These are phyloP conservation scores for Nakazawaea peltata DNA, from an alignment of 805 yeast species.

Conservation along the genomic window DNA sequence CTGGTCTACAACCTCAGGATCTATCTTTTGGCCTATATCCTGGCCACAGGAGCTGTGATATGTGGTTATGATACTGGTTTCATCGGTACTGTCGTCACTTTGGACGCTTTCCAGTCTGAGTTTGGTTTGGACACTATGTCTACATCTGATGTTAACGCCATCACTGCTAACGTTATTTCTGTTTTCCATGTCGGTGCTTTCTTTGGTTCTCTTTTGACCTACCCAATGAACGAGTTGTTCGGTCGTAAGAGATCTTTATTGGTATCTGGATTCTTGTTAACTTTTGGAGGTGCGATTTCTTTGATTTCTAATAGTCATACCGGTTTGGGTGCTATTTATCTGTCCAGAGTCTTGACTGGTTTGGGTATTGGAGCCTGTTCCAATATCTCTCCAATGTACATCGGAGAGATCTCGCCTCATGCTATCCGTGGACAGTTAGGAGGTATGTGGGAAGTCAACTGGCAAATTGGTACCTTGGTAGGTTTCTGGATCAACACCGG, in stretches of 20 bases:
- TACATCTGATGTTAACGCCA: conserved; percentile 15
- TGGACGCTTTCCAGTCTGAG: conserved; percentile 34
- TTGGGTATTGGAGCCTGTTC: conserved; percentile 46
- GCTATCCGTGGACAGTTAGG: conserved; percentile 36
- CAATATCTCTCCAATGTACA: conserved; percentile 39
- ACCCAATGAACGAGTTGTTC: conserved; percentile 30
- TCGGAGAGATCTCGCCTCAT: conserved; percentile 36
- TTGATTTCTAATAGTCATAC: conserved; percentile 22
- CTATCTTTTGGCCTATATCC: conserved; percentile 31
- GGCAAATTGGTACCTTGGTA: conserved; percentile 40
- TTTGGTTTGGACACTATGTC: conserved; percentile 32
- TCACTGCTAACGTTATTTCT: conserved; percentile 35
- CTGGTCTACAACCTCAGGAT: conserved; percentile 37
- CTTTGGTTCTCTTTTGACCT: conserved; percentile 35
- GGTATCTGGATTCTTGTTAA: conserved; percentile 31
- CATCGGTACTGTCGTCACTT: conserved; percentile 44
- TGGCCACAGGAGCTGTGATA: conserved; percentile 40
- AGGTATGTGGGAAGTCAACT: conserved; percentile 39
- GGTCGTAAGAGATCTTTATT: conserved; percentile 33
- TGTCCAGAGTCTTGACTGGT: conserved; percentile 46
- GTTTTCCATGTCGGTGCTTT: conserved; percentile 46
- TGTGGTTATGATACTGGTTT: conserved; percentile 52
- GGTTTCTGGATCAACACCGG: conserved; percentile 47
- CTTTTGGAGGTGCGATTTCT: conserved; percentile 36
- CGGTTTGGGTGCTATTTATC: conserved; percentile 38